Conservation (phyloP, 371 early-diverging fungal species). For the Mucor racemosus region DNA sequence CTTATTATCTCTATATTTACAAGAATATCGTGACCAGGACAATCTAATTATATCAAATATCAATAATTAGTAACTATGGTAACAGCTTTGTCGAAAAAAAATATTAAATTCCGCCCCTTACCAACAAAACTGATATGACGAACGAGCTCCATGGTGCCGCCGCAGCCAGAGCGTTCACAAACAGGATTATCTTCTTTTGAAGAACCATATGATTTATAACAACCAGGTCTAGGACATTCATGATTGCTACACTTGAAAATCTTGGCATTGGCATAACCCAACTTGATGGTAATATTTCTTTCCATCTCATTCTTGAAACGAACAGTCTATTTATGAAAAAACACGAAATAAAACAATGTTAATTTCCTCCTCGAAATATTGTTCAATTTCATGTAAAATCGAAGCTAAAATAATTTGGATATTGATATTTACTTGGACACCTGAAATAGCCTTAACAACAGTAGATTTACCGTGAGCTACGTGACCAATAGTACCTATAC, state of each 20-base stretch:
- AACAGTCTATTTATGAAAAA: constrained; percentile 75
- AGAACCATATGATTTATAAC: constrained; percentile 90
- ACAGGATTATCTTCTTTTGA: constrained; percentile 87
- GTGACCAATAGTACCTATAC: constrained; percentile 98
- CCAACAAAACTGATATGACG: constrained; percentile 99
- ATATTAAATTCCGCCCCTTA: constrained; percentile 15
- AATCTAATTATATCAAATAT: constrained; percentile 63
- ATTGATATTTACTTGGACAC: constrained; percentile 78
- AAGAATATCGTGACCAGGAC: constrained; percentile 99
- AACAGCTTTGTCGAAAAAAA: background rate
- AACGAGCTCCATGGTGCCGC: constrained; percentile 85
- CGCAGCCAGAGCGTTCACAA: constrained; percentile 93
- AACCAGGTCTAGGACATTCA: constrained; percentile 95
- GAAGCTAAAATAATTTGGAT: background rate
- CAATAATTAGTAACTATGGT: background rate
- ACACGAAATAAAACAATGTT: background rate
- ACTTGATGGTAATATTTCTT: constrained; percentile 99
- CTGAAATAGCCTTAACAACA: constrained; percentile 99
- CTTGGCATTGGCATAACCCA: constrained; percentile 99
- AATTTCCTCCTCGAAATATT: background rate
- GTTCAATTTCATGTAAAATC: background rate
- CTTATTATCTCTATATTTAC: constrained; percentile 17
- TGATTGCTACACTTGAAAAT: constrained; percentile 96
- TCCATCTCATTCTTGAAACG: constrained; percentile 99
- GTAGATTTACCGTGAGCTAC: constrained; percentile 99